Base-by-base conservation (phyloP, 768 basidiomycete genomes). In the Naematelia encephala region DNA sequence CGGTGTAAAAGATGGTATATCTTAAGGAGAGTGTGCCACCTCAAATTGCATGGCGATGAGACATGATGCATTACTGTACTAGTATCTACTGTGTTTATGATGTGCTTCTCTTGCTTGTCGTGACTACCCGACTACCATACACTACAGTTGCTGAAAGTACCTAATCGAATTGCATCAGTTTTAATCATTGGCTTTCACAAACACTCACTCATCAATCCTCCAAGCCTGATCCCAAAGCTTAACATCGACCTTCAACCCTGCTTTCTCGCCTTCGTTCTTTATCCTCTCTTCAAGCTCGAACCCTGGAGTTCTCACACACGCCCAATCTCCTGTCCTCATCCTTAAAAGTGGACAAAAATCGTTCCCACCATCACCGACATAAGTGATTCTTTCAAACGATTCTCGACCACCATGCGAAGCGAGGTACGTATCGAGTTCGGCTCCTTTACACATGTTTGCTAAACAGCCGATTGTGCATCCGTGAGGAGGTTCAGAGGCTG, bases 381-480 rank as follows among this genome's bases (percentile, higher is more conserved):
- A 99, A 45, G 89, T 81, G 65, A 96, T 81, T 34, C 87, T 84
- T 61, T 92, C 88, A 69, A 82, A 97, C 1, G 79, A 73, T 10
- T 75, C 74, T 57, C 74, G 71, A 14, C 82, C 80, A 10, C 81
- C 80, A 59, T 87, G 80, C 45, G 85, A 79, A 1, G 80, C 78
- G 50, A 94, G 81, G 79, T 88, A 97, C 1, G 85, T 85, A 10
- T 86, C 84, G n/a, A 99, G 82, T 74, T 99, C 96, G 62, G 90
- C 87, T n/a, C 94, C 93, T 81, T 99, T 99, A 82, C 96, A 99
- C 93, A 99, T 96, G 81, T 99, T 98, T 13, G 87, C 84, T 57
- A 86, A 86, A 80, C 96, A 99, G 4, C 94, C 94, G 52, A 94
- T 82, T 45, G 80, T 80, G 78, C 96, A 99, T 5, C 70, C 73